phyloP scores from a whole-genome alignment of 768 basidiomycete genomes.

The Cytidiella melzeri region DNA sequence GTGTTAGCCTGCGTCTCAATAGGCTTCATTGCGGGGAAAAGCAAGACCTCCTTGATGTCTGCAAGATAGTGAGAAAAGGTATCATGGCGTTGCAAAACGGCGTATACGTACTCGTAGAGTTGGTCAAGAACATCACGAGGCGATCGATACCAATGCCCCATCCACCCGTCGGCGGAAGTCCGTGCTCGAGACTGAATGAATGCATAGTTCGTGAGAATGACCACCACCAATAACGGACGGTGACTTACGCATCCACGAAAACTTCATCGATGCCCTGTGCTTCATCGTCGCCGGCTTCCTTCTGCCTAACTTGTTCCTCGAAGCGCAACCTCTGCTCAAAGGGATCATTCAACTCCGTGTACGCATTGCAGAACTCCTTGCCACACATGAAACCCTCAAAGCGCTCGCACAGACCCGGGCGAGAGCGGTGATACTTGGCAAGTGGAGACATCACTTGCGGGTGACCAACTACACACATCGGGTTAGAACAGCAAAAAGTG shows the following conservation, averaged over 20 bases:
- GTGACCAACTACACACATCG: conserved; percentile 68
- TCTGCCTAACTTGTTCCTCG: conserved; percentile 92
- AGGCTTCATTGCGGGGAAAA: conserved; percentile 98
- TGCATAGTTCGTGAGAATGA: conserved; percentile 3
- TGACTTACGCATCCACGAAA: conserved; percentile 82
- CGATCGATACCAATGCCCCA: conserved; percentile 97
- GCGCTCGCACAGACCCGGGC: conserved; percentile 94
- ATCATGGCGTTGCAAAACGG: conserved; percentile 7
- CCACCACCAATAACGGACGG: not conserved
- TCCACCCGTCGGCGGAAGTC: conserved; percentile 94
- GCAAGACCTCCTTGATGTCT: conserved; percentile 95
- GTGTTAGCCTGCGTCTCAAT: conserved; percentile 41
- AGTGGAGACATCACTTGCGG: conserved; percentile 99
- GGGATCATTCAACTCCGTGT: conserved; percentile 99
- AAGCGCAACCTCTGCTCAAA: conserved; percentile 94
- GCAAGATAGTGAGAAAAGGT: conserved; percentile 4
- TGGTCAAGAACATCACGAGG: conserved; percentile 96
- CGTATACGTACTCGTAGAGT: conserved; percentile 79
- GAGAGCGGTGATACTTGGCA: conserved; percentile 97
- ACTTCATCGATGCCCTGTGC: conserved; percentile 97
- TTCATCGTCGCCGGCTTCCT: conserved; percentile 96
- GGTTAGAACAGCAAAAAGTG: not conserved
- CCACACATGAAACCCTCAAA: conserved; percentile 99
- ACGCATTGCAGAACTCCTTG: conserved; percentile 98
- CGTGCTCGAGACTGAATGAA: conserved; percentile 79